These are phyloP conservation scores for Ophiostoma australiae DNA, from an alignment of 2,329 filamentous ascomycete species.

Conservation along the genomic window DNA sequence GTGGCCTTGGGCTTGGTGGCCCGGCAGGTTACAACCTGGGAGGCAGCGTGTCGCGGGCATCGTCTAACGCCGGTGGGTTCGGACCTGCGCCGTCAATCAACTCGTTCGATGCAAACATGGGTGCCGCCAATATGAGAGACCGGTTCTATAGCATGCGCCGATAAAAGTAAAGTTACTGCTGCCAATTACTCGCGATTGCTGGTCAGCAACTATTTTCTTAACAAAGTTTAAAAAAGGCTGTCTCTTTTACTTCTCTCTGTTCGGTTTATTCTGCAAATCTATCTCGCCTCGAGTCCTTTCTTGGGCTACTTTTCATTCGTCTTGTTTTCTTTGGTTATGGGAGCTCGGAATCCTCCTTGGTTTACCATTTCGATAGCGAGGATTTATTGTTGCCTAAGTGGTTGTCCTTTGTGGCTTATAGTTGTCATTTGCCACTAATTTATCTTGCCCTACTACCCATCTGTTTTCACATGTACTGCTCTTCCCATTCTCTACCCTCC, in stretches of 20 bases:
- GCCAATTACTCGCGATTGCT: background rate
- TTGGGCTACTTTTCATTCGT: background rate
- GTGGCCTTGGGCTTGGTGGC: slow-evolving; percentile 29
- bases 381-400: background rate
- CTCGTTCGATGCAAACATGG: slow-evolving; percentile 31
- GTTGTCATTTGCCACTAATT: background rate
- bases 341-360: background rate
- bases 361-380: background rate
- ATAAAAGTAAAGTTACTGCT: background rate
- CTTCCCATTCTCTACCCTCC: background rate
- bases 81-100: slow-evolving; percentile 26
- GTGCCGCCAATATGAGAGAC: slow-evolving; percentile 22
- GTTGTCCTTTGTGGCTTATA: background rate
- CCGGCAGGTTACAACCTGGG: slow-evolving; percentile 30
- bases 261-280: background rate
- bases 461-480: background rate
- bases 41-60: slow-evolving; percentile 30
- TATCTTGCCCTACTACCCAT: background rate
- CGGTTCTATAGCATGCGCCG: slow-evolving; percentile 28
- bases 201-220: background rate
- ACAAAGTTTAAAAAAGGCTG: background rate
- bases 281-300: background rate
- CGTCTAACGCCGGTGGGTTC: slow-evolving; percentile 27
- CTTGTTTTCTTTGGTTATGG: background rate
- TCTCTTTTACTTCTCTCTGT: slow-evolving; percentile 10